Evolutionary conservation across 2,329 filamentous ascomycete genomes (phyloP).

Genomic region (Claviceps sp.): DNA sequence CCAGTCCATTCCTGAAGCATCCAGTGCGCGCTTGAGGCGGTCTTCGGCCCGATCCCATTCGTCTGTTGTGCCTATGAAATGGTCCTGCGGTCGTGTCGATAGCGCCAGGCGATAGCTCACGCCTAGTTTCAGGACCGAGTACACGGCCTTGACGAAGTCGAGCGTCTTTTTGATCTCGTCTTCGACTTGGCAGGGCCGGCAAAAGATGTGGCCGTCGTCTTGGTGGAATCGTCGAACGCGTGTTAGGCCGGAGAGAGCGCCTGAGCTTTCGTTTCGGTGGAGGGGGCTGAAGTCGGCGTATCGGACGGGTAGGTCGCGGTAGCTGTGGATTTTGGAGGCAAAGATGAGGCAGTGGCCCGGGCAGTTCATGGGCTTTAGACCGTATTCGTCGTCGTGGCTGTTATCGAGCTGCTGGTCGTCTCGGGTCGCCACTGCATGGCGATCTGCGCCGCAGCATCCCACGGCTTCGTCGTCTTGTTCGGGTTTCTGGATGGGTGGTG

Average conservation of each 20-base stretch:
- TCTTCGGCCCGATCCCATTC: conserved; percentile 41
- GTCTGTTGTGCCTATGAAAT: conserved; percentile 61
- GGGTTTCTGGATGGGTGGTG: conserved; percentile 1
- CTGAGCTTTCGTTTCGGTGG: conserved; percentile 77
- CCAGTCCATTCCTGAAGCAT: conserved; percentile 62
- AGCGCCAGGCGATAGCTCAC: conserved; percentile 58
- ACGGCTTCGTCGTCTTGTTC: not conserved
- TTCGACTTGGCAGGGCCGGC: conserved; percentile 60
- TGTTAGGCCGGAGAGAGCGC: conserved; percentile 68
- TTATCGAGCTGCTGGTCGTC: conserved; percentile 21
- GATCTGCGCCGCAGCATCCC: conserved; percentile 20
- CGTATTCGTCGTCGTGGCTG: conserved; percentile 50
- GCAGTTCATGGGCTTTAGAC: conserved; percentile 88
- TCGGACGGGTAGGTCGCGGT: conserved; percentile 68
- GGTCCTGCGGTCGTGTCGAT: conserved; percentile 63
- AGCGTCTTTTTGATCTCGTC: conserved; percentile 61
- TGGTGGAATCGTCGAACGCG: conserved; percentile 80
- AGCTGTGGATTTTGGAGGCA: conserved; percentile 56
- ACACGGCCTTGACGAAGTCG: conserved; percentile 60
- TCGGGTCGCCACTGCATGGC: conserved; percentile 8
- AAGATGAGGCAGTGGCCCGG: conserved; percentile 82
- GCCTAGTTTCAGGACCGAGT: conserved; percentile 55
- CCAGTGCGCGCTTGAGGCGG: conserved; percentile 27
- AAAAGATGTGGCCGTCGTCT: conserved; percentile 87
- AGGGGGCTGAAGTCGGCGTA: conserved; percentile 79